Base-by-base conservation (phyloP, 2,329 filamentous ascomycete genomes). In the Didymella segeticola region DNA sequence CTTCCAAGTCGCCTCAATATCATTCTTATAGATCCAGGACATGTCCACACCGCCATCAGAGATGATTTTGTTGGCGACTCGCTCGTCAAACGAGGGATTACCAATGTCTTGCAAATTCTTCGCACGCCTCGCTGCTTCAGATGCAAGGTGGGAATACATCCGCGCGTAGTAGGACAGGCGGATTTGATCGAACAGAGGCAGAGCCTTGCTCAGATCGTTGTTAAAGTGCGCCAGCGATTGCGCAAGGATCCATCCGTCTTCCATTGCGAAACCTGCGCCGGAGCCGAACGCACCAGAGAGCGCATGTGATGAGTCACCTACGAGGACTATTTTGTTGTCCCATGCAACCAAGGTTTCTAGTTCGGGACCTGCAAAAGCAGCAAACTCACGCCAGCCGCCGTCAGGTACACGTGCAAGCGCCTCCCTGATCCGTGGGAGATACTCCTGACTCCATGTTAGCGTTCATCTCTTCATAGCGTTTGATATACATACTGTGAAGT, bases 281-380 rank as follows among this genome's bases (percentile, higher is more conserved):
- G 77, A 78, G 0, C 78, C 78, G 58, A 78, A 78, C 0, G 75
- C 76, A 2, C 75, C 75, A 66, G 80, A 82, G 0, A 83, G 72
- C 0, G 82, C 80, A 62, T 85, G 83, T 1, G 81, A 84, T 0
- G 82, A 78, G 57, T 85, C 82, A 8, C 82, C 83, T 0, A 84
- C 76, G 4, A 85, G 73, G 5, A 79, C 82, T 2, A 83, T 61
- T 11, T 48, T 52, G 45, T 77, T 77, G 34, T 76, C 67, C 71
- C 77, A 81, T 2, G 69, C 75, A 1, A 66, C 76, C 3, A 81
- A 64, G 2, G 66, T 67, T 7, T 72, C 57, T 15, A 82, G 59
- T 29, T 78, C 75, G 1, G 79, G 79, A 0, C 80, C 79, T 1
- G 79, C 74, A 47, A 81, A 82, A 0, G 78, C 75, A 4, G 79